Conservation (phyloP, 441 rosid genomes). For the Melastoma candidum region DNA sequence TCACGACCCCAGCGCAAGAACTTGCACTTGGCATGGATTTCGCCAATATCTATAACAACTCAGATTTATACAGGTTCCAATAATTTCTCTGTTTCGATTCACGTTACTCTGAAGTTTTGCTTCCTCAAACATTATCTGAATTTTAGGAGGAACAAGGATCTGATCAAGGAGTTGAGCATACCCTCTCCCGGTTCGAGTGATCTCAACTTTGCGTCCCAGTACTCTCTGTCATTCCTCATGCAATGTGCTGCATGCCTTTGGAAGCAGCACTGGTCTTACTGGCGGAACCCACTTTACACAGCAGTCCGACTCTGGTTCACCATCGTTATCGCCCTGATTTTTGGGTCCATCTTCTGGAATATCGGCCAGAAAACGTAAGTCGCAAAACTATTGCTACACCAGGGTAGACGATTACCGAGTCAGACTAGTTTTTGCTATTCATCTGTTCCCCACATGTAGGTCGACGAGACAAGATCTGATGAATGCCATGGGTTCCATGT, state of each 20-base stretch:
- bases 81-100: neutral
- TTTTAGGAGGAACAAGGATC: neutral
- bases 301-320: neutral
- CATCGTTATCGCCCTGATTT: neutral
- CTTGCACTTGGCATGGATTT: neutral
- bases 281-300: neutral
- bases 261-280: conserved; percentile 1
- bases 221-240: too few species aligned
- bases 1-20: neutral
- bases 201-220: neutral
- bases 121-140: neutral
- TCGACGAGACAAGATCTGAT: conserved; percentile 1
- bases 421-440: too few species aligned
- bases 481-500: conserved; percentile 10
- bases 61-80: neutral
- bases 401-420: too few species aligned
- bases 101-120: neutral
- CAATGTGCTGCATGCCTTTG: neutral
- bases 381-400: neutral
- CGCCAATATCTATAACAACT: neutral
- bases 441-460: neutral
- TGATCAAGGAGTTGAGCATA: conserved; percentile 1
- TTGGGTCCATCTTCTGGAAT: neutral
- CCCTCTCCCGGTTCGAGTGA: neutral
- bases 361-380: neutral